Conservation (phyloP, 2,329 filamentous ascomycete species). For the Colletotrichum sp. region DNA sequence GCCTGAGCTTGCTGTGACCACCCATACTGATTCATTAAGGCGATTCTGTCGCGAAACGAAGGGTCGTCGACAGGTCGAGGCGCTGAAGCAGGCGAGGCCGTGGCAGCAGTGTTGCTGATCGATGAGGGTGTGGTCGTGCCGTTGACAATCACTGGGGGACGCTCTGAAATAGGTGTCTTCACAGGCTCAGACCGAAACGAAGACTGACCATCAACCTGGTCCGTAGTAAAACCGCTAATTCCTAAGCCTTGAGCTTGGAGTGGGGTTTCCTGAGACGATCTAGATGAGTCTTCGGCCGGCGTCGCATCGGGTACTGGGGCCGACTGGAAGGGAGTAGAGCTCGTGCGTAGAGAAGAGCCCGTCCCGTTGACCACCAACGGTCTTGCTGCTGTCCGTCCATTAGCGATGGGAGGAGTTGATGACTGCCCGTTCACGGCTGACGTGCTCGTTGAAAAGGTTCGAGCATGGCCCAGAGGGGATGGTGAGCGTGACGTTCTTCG, state of each 20-base stretch:
- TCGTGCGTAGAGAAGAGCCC: conserved; percentile 46
- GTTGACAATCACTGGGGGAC: conserved; percentile 39
- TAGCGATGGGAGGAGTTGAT: conserved; percentile 40
- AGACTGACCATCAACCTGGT: not conserved
- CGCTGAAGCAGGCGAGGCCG: conserved; percentile 6
- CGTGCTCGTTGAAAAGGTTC: conserved; percentile 47
- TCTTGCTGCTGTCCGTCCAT: conserved; percentile 40
- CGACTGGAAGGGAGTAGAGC: conserved; percentile 26
- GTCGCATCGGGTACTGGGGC: not conserved
- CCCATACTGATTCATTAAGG: conserved; percentile 36
- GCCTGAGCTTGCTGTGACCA: conserved; percentile 12
- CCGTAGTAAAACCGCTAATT: not conserved
- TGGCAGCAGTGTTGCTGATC: not conserved
- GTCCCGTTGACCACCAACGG: conserved; percentile 62
- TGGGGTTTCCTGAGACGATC: conserved; percentile 29
- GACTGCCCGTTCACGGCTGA: conserved; percentile 44
- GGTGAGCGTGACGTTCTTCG: conserved; percentile 60
- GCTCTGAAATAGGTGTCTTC: conserved; percentile 26
- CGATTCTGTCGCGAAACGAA: conserved; percentile 47
- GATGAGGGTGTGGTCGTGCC: conserved; percentile 30
- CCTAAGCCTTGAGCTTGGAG: conserved; percentile 28
- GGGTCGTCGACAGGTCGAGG: conserved; percentile 34
- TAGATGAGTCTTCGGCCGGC: conserved; percentile 25
- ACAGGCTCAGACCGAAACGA: not conserved
- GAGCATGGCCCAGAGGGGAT: conserved; percentile 58